These are phyloP conservation scores for Saccharomycopsis microspora DNA, from an alignment of 805 yeast genomes.

Conservation along the genomic window DNA sequence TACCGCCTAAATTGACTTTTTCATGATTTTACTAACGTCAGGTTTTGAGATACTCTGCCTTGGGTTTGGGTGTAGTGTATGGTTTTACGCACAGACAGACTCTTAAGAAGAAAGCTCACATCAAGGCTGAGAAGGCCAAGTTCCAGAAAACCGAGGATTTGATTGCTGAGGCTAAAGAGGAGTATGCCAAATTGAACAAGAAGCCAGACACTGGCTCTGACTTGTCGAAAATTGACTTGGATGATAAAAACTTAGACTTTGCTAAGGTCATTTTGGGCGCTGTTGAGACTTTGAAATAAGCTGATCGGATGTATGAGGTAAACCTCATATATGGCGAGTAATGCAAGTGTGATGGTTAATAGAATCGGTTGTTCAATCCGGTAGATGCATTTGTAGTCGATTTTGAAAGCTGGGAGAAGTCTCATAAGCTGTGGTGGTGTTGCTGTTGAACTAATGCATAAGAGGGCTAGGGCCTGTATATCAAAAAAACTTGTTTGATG, in stretches of 20 bases:
- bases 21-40: conserved; percentile 19
- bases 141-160: conserved; percentile 60
- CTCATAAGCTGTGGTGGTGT: too few relatives aligned
- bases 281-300: conserved; percentile 38
- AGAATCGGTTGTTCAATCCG: too few relatives aligned
- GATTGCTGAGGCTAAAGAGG: conserved; percentile 81
- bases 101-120: conserved; percentile 48
- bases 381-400: neutral
- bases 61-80: conserved; percentile 78
- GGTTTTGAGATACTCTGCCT: conserved; percentile 88
- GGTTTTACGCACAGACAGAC: conserved; percentile 79
- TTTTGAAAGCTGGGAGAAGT: conserved; percentile 5
- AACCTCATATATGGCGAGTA: too few relatives aligned
- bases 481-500: too few relatives aligned
- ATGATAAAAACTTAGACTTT: conserved; percentile 84
- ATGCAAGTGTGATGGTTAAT: too few relatives aligned
- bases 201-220: conserved; percentile 32
- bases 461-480: too few relatives aligned
- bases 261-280: conserved; percentile 58
- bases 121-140: conserved; percentile 44
- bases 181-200: conserved; percentile 54
- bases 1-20: neutral
- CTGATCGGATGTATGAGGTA: too few relatives aligned
- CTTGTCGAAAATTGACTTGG: conserved; percentile 53
- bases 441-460: too few relatives aligned